phyloP scores from a whole-genome alignment of 2,329 filamentous ascomycete species.

The Cladosporium colombiae region DNA sequence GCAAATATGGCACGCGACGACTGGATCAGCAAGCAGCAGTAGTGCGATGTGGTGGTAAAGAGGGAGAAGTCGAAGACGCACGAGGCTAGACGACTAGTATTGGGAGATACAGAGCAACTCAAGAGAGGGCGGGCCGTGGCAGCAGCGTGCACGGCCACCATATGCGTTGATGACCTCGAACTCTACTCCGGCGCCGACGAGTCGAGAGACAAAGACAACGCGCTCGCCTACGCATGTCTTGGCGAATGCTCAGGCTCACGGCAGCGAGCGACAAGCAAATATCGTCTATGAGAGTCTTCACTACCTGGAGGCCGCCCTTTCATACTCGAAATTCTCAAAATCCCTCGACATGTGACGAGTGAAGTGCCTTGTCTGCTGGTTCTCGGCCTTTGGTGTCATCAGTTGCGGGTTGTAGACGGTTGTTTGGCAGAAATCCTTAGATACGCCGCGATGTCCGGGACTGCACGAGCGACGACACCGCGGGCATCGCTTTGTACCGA shows the following conservation, averaged over 20 bases:
- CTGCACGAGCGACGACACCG: slow-evolving; percentile 7
- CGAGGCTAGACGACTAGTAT: slow-evolving; percentile 7
- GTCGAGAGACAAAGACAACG: slow-evolving; percentile 4
- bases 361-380: background rate
- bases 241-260: slow-evolving; percentile 6
- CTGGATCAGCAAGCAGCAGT: background rate
- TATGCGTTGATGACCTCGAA: background rate
- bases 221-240: slow-evolving; percentile 3
- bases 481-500: slow-evolving; percentile 9
- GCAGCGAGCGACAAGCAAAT: background rate
- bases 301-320: too few relatives aligned
- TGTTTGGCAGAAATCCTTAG: background rate
- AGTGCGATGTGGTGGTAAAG: slow-evolving; percentile 6
- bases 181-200: background rate
- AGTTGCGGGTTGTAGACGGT: background rate
- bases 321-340: background rate
- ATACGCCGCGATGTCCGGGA: slow-evolving; percentile 1
- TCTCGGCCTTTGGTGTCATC: background rate
- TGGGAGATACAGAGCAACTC: slow-evolving; percentile 2
- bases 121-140: background rate
- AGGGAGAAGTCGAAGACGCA: slow-evolving; percentile 3
- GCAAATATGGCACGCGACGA: slow-evolving; percentile 4
- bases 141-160: background rate
- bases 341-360: background rate
- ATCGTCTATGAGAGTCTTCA: background rate